Evolutionary conservation across 2,329 filamentous ascomycete species (phyloP).

Genomic region (Fusarium dimerum): DNA sequence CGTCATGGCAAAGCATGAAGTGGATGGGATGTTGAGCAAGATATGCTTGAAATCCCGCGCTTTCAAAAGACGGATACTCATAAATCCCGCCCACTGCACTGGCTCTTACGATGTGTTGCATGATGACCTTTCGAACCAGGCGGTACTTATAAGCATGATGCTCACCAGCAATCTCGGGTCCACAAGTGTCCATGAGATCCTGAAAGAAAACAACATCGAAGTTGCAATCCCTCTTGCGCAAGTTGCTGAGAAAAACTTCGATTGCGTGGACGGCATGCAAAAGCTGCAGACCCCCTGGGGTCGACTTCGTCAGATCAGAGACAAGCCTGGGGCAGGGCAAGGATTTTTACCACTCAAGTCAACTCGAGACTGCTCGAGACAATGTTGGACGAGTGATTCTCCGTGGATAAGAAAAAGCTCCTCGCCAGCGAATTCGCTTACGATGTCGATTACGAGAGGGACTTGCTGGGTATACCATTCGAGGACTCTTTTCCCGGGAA

Average conservation of each 20-base stretch:
- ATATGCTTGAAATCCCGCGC: constrained; percentile 55
- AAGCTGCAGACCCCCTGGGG: constrained; percentile 64
- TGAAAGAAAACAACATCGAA: constrained; percentile 74
- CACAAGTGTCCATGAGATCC: constrained; percentile 53
- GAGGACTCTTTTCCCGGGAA: constrained; percentile 1
- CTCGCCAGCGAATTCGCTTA: constrained; percentile 74
- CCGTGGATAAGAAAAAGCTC: constrained; percentile 74
- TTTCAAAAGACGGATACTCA: constrained; percentile 48
- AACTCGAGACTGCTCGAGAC: constrained; percentile 52
- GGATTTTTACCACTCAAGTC: constrained; percentile 55
- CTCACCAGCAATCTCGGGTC: constrained; percentile 41
- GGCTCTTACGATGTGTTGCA: constrained; percentile 56
- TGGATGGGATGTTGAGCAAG: constrained; percentile 56
- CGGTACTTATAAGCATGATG: constrained; percentile 51
- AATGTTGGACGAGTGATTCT: constrained; percentile 68
- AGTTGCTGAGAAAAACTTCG: constrained; percentile 63
- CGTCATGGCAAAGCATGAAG: constrained; percentile 71
- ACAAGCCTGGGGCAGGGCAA: background rate
- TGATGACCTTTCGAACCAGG: constrained; percentile 62
- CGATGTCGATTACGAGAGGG: constrained; percentile 55
- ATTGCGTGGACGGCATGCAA: constrained; percentile 70
- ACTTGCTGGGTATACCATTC: constrained; percentile 8
- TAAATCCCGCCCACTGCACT: constrained; percentile 32
- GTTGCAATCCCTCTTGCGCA: constrained; percentile 65
- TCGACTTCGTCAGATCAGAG: constrained; percentile 3